Conservation (phyloP, 2,329 filamentous ascomycete genomes). For the Thelonectria olida region DNA sequence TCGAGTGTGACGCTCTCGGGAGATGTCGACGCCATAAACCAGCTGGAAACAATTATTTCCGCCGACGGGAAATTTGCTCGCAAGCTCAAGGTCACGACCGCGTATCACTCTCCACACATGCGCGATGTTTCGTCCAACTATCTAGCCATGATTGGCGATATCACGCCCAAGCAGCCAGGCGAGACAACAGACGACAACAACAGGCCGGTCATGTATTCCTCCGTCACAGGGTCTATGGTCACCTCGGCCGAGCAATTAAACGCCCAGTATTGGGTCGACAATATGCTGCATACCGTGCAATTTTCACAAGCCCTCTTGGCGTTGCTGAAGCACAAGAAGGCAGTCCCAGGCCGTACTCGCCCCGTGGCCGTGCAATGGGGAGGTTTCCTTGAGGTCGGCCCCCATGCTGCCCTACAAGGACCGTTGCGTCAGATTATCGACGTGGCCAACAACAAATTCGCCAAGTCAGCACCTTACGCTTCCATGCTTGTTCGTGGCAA, state of each 20-base stretch:
- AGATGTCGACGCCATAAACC: conserved; percentile 50
- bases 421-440: conserved; percentile 1
- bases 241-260: conserved; percentile 45
- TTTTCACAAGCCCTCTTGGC: conserved; percentile 45
- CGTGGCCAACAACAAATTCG: conserved; percentile 25
- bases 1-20: conserved; percentile 59
- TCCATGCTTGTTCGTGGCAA: not conserved
- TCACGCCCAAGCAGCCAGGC: not conserved
- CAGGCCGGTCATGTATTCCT: conserved; percentile 44
- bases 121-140: conserved; percentile 55
- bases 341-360: not conserved
- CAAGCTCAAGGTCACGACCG: conserved; percentile 55
- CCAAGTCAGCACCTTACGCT: conserved; percentile 34
- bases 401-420: conserved; percentile 32
- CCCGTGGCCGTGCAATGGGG: not conserved
- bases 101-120: conserved; percentile 63
- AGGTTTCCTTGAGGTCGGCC: conserved; percentile 37
- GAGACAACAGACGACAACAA: not conserved
- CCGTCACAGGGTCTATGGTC: conserved; percentile 48
- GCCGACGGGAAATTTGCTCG: conserved; percentile 54
- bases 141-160: conserved; percentile 34
- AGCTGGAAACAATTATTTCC: conserved; percentile 44
- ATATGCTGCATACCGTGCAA: conserved; percentile 46
- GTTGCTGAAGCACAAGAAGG: conserved; percentile 2
- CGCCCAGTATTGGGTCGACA: conserved; percentile 52